These are phyloP conservation scores for Globisporangium barbulae DNA, from an alignment of 352 stramenopile genomes.

Conservation along the genomic window DNA sequence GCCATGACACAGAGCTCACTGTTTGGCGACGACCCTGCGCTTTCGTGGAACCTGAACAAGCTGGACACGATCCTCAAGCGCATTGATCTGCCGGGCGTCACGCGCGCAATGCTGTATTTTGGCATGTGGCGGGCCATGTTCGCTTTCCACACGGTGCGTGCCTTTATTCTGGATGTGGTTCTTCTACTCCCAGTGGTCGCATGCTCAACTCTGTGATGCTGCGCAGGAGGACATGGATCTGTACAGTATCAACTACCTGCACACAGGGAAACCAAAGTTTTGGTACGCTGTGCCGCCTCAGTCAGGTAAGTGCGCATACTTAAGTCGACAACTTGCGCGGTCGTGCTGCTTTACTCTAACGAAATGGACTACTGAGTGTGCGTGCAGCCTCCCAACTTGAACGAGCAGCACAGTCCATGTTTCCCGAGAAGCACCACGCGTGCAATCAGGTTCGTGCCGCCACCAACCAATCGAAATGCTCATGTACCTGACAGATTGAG, in stretches of 20 bases:
- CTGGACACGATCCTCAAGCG: constrained; percentile 84
- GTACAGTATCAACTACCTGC: constrained; percentile 93
- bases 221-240: constrained; percentile 91
- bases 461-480: background rate
- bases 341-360: background rate
- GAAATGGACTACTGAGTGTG: background rate
- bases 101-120: constrained; percentile 91
- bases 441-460: constrained; percentile 59
- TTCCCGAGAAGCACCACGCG: constrained; percentile 80
- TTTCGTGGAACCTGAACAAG: constrained; percentile 87
- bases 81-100: constrained; percentile 86
- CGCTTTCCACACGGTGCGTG: constrained; percentile 84
- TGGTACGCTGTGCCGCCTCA: constrained; percentile 90
- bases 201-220: background rate
- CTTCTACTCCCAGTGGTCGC: background rate
- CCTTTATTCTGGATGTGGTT: background rate
- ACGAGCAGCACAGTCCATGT: constrained; percentile 78
- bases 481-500: background rate
- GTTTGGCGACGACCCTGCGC: constrained; percentile 64
- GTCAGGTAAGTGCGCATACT: constrained; percentile 31
- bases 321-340: background rate
- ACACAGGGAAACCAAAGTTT: constrained; percentile 91
- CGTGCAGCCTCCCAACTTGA: constrained; percentile 69
- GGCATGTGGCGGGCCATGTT: constrained; percentile 95
- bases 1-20: constrained; percentile 53